phyloP scores from a whole-genome alignment of 2,329 filamentous ascomycete genomes.

The Exophiala calicioides region DNA sequence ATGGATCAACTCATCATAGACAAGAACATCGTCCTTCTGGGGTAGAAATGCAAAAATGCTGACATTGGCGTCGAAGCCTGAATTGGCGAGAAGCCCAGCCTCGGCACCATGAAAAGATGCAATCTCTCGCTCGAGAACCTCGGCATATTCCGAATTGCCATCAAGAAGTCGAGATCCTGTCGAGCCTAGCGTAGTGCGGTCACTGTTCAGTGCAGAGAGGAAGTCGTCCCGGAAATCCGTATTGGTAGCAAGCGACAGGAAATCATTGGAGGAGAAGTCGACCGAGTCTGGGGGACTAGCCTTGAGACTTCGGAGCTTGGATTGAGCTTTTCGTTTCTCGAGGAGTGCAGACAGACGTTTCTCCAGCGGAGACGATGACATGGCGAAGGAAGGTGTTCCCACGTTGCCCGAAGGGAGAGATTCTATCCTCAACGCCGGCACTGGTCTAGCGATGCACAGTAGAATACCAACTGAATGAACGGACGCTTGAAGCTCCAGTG shows the following conservation, averaged over 20 bases:
- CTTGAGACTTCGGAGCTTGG: conserved; percentile 51
- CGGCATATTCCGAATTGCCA: conserved; percentile 63
- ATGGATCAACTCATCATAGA: conserved; percentile 76
- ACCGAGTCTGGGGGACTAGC: conserved; percentile 42
- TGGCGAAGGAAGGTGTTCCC: too few relatives aligned
- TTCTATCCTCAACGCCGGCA: too few relatives aligned
- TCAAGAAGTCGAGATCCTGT: conserved; percentile 65
- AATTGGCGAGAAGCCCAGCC: conserved; percentile 62
- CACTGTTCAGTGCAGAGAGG: conserved; percentile 47
- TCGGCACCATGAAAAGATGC: conserved; percentile 62
- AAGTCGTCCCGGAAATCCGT: conserved; percentile 50
- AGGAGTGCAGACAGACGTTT: conserved; percentile 30
- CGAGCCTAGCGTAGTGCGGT: conserved; percentile 52
- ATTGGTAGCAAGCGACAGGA: conserved; percentile 59
- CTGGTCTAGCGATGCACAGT: too few relatives aligned
- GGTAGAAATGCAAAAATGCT: conserved; percentile 64
- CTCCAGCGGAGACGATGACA: conserved; percentile 26
- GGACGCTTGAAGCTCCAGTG: too few relatives aligned
- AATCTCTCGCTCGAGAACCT: conserved; percentile 60
- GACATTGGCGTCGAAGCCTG: conserved; percentile 67
- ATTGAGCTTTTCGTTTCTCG: conserved; percentile 44
- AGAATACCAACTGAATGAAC: too few relatives aligned
- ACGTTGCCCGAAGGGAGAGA: too few relatives aligned
- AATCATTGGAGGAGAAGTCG: conserved; percentile 69
- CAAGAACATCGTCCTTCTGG: conserved; percentile 61